A percentile compares a stretch with the other conserved stretches of the same genome.
These are phyloP conservation scores for Croton laevigatus DNA, from an alignment of 441 rosid genomes.

Conservation along the genomic window DNA sequence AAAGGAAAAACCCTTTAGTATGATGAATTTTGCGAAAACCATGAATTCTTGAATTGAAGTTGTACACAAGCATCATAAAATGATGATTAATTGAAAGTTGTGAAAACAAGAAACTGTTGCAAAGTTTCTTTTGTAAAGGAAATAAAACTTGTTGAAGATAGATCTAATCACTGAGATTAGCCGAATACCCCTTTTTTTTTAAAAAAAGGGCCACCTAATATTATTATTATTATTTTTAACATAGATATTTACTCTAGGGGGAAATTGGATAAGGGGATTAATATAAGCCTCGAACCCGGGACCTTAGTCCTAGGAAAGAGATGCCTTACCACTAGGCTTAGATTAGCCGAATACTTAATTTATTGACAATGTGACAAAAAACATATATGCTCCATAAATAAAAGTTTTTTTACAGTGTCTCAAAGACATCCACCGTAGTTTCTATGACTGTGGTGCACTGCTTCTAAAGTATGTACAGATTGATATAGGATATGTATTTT, in stretches of 20 bases:
- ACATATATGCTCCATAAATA: too few relatives aligned
- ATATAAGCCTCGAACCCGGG: too few relatives aligned
- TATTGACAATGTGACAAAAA: too few relatives aligned
- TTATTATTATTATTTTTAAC: too few relatives aligned
- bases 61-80: not conserved
- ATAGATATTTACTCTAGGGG: too few relatives aligned
- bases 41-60: not conserved
- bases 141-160: not conserved
- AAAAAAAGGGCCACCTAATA: too few relatives aligned
- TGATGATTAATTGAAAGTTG: not conserved
- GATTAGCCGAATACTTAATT: not conserved
- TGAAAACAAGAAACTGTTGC: too few relatives aligned
- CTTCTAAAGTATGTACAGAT: not conserved
- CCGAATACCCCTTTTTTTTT: too few relatives aligned
- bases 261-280: too few relatives aligned
- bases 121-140: not conserved
- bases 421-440: not conserved
- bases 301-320: too few relatives aligned
- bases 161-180: not conserved
- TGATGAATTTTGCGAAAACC: not conserved
- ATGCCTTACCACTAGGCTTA: too few relatives aligned
- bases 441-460: not conserved
- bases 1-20: not conserved
- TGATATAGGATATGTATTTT: too few relatives aligned
- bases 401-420: not conserved